phyloP scores from a whole-genome alignment of 768 basidiomycete genomes.

The Panaeolus cyanescens region DNA sequence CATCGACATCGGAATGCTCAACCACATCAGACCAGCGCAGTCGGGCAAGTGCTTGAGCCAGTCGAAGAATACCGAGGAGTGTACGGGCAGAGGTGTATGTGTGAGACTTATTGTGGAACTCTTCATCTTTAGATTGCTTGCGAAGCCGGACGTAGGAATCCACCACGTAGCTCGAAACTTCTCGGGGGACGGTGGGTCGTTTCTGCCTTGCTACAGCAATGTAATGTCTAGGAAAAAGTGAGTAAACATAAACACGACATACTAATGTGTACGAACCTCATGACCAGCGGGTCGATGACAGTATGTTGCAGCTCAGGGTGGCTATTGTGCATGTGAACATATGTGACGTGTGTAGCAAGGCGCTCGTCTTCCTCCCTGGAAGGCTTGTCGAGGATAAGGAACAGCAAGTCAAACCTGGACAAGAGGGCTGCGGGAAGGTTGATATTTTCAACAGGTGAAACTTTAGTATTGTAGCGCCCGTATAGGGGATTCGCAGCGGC shows the following conservation, averaged over 20 bases:
- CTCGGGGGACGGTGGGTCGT: slow-evolving; percentile 86
- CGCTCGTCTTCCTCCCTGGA: slow-evolving; percentile 94
- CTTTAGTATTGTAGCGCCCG: slow-evolving; percentile 96
- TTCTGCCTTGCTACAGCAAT: slow-evolving; percentile 89
- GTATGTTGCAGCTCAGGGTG: slow-evolving; percentile 88
- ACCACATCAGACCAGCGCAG: slow-evolving; percentile 84
- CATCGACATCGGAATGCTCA: slow-evolving; percentile 87
- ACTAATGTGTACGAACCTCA: slow-evolving; percentile 61
- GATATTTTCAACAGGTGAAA: slow-evolving; percentile 98
- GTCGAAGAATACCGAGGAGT: slow-evolving; percentile 89
- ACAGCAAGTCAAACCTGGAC: slow-evolving; percentile 95
- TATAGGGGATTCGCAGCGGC: slow-evolving; percentile 98
- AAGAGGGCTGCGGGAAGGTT: slow-evolving; percentile 96
- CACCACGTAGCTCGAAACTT: slow-evolving; percentile 91
- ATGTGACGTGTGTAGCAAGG: slow-evolving; percentile 94
- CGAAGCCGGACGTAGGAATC: slow-evolving; percentile 95
- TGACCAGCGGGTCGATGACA: slow-evolving; percentile 80
- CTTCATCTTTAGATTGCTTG: slow-evolving; percentile 90
- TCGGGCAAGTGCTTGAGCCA: slow-evolving; percentile 93
- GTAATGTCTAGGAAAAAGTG: slow-evolving; percentile 68
- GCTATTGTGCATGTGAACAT: slow-evolving; percentile 94
- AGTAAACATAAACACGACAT: neutral
- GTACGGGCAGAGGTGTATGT: slow-evolving; percentile 97
- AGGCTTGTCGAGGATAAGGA: slow-evolving; percentile 96
- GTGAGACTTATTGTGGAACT: slow-evolving; percentile 84